phyloP scores from a whole-genome alignment of 169 alveolate genomes.

The Theileria luwenshuni region DNA sequence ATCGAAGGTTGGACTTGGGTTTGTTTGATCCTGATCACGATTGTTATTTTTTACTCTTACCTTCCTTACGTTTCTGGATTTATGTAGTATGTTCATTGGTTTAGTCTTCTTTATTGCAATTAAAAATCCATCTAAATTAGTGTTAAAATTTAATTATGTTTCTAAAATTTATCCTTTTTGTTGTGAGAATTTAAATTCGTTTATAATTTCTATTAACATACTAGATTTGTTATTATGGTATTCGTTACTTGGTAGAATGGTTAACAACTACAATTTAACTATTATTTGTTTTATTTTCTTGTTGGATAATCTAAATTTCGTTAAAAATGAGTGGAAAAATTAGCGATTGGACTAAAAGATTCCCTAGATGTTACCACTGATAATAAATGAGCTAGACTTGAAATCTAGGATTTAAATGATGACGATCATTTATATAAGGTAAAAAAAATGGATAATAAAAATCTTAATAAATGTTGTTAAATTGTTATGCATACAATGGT shows the following conservation, averaged over 20 bases:
- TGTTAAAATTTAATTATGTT: background rate
- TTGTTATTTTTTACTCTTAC: background rate
- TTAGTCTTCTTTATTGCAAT: background rate
- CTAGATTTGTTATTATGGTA: too few relatives aligned
- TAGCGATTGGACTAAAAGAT: conserved; percentile 7
- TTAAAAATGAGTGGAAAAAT: background rate
- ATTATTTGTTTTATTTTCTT: too few relatives aligned
- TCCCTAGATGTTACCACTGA: conserved; percentile 24
- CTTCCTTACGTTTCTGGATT: conserved; percentile 7
- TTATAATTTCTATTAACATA: too few relatives aligned
- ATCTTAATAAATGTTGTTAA: background rate
- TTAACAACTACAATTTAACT: too few relatives aligned
- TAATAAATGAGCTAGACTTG: background rate
- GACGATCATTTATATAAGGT: background rate
- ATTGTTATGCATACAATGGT: conserved; percentile 14
- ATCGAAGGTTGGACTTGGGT: background rate
- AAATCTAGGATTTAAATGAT: background rate
- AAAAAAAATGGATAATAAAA: background rate
- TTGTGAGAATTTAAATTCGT: too few relatives aligned
- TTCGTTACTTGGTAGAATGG: too few relatives aligned
- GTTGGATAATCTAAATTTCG: background rate
- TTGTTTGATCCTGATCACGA: background rate
- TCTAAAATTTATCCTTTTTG: too few relatives aligned
- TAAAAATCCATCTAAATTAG: conserved; percentile 13
- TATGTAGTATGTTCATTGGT: conserved; percentile 3